Conservation (phyloP, 768 basidiomycete species). For the Tylopilus sp. region DNA sequence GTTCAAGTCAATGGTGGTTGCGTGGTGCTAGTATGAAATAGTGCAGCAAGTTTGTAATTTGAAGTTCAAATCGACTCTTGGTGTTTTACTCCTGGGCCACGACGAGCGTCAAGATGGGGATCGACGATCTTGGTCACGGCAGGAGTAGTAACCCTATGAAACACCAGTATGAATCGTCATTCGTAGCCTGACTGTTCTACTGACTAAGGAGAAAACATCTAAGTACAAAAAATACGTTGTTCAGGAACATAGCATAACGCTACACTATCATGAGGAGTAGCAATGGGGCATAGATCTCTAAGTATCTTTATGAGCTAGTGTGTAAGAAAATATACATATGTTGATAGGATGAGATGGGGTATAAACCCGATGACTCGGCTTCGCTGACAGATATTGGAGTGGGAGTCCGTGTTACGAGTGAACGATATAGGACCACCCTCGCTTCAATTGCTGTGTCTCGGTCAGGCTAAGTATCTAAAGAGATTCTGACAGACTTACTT, state of each 20-base stretch:
- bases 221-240: constrained; percentile 1
- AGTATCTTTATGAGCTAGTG: constrained; percentile 7
- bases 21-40: no score
- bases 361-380: background rate
- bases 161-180: background rate
- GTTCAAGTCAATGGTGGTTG: no score
- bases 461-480: constrained; percentile 8
- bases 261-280: constrained; percentile 1
- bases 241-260: constrained; percentile 7
- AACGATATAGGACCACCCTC: constrained; percentile 42
- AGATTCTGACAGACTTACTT: constrained; percentile 42
- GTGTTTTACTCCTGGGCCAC: no score
- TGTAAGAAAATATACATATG: constrained; percentile 2
- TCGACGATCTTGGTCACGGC: no score
- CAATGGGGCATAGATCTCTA: constrained; percentile 8
- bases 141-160: background rate
- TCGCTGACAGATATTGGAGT: background rate
- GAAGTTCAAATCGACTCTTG: no score
- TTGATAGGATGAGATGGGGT: constrained; percentile 1
- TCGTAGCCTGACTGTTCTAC: constrained; percentile 1
- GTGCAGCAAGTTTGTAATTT: no score
- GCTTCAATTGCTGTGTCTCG: constrained; percentile 62
- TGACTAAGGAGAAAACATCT: constrained; percentile 1
- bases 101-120: no score
- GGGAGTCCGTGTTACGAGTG: background rate